Evolutionary conservation across 2,329 filamentous ascomycete species (phyloP).

Genomic region (Ceratocystis albifundus): DNA sequence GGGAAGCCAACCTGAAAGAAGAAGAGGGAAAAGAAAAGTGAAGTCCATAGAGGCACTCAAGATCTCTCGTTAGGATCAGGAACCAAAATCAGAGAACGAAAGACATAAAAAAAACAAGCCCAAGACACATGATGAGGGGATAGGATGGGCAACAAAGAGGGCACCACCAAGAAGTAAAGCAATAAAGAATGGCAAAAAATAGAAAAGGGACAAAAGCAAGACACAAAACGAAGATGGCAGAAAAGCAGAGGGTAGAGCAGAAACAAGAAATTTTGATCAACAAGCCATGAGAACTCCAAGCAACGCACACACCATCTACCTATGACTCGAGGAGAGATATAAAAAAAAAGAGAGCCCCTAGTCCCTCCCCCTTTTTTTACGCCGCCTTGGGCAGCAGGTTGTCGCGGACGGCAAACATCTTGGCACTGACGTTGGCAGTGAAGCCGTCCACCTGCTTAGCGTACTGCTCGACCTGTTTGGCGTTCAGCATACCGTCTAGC

Average conservation of each 20-base stretch:
- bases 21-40: background rate
- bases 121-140: background rate
- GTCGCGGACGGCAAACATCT: constrained; percentile 93
- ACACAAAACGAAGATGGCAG: constrained; percentile 27
- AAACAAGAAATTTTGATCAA: constrained; percentile 25
- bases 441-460: constrained; percentile 94
- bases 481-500: constrained; percentile 87
- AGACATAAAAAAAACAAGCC: background rate
- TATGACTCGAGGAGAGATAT: constrained; percentile 18
- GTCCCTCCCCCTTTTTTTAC: constrained; percentile 1
- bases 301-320: constrained; percentile 17
- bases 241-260: constrained; percentile 27
- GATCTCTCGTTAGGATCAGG: background rate
- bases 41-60: background rate
- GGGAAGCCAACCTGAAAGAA: constrained; percentile 23
- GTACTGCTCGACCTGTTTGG: constrained; percentile 94
- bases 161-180: constrained; percentile 1
- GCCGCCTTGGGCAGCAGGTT: constrained; percentile 47
- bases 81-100: background rate
- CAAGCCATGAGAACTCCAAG: constrained; percentile 20
- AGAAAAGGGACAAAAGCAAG: constrained; percentile 25
- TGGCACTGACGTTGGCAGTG: constrained; percentile 77
- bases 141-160: background rate
- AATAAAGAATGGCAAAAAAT: constrained; percentile 23
- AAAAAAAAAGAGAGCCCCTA: constrained; percentile 4